A percentile compares a stretch with the other conserved stretches of the same genome.
Conservation (phyloP, 73 alveolate species). For the Breviolum minutum region DNA sequence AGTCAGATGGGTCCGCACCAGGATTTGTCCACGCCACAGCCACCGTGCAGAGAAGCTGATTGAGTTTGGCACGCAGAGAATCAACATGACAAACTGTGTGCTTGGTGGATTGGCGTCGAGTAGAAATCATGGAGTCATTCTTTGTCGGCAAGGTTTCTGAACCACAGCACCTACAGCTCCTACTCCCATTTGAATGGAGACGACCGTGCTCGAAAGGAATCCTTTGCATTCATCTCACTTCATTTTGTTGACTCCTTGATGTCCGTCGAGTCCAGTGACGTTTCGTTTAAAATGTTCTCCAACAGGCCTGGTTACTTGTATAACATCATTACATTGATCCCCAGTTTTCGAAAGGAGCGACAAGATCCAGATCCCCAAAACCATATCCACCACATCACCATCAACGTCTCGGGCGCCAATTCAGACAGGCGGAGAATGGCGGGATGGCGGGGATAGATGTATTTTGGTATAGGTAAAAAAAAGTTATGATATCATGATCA, state of each 20-base stretch:
- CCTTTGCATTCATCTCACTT: not conserved
- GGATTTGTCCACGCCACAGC: conserved; percentile 20
- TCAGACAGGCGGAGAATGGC: too few relatives aligned
- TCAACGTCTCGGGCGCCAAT: not conserved
- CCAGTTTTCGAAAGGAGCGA: not conserved
- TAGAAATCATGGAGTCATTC: not conserved
- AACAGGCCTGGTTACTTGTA: too few relatives aligned
- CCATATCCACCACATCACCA: not conserved
- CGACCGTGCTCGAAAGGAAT: conserved; percentile 3
- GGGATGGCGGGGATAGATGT: too few relatives aligned
- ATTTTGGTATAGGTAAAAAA: too few relatives aligned
- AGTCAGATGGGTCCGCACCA: not conserved
- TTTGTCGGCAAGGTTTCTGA: not conserved
- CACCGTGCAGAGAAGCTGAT: conserved; percentile 49
- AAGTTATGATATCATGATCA: too few relatives aligned
- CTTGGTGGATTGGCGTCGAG: not conserved
- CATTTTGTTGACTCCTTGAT: not conserved
- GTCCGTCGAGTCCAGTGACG: not conserved
- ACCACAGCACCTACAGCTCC: not conserved
- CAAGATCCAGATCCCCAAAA: not conserved
- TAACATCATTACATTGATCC: too few relatives aligned
- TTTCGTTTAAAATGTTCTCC: too few relatives aligned
- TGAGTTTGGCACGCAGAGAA: not conserved
- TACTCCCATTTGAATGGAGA: not conserved
- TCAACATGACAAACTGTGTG: not conserved